These are phyloP conservation scores for Colletotrichum sp. DNA, from an alignment of 2,329 filamentous ascomycete species.

Conservation along the genomic window DNA sequence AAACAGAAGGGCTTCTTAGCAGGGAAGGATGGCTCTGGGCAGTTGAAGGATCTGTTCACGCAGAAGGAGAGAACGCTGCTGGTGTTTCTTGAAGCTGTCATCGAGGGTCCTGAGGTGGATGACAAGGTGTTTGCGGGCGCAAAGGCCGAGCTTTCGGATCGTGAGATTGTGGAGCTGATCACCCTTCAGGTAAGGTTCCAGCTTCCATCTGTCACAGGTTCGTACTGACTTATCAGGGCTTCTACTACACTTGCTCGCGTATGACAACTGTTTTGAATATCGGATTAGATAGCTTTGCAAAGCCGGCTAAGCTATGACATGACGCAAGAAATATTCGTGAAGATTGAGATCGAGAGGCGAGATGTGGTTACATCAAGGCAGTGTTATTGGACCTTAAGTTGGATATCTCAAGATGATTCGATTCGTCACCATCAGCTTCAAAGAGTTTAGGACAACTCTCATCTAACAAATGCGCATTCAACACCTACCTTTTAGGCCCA, in stretches of 20 bases:
- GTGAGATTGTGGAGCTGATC: background rate
- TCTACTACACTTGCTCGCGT: background rate
- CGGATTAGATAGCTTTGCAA: background rate
- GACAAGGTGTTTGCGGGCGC: background rate
- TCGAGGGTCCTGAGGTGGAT: background rate
- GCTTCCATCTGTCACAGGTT: accelerated
- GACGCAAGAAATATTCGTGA: no score
- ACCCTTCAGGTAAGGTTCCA: background rate
- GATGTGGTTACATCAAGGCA: no score
- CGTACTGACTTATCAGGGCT: background rate
- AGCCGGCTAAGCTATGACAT: background rate
- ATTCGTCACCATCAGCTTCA: no score
- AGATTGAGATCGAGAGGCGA: no score
- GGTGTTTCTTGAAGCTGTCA: background rate
- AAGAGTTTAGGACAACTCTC: no score
- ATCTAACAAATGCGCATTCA: no score
- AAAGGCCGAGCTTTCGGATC: background rate
- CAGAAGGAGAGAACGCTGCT: background rate
- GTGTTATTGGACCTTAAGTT: background rate
- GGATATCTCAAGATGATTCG: no score
- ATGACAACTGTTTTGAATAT: background rate
- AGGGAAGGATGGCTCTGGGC: accelerated
- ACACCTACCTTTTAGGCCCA: no score
- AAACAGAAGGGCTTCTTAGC: background rate
- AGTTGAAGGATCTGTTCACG: background rate